These are phyloP conservation scores for Stylonectria norvegica DNA, from an alignment of 2,329 filamentous ascomycete species.

Conservation along the genomic window DNA sequence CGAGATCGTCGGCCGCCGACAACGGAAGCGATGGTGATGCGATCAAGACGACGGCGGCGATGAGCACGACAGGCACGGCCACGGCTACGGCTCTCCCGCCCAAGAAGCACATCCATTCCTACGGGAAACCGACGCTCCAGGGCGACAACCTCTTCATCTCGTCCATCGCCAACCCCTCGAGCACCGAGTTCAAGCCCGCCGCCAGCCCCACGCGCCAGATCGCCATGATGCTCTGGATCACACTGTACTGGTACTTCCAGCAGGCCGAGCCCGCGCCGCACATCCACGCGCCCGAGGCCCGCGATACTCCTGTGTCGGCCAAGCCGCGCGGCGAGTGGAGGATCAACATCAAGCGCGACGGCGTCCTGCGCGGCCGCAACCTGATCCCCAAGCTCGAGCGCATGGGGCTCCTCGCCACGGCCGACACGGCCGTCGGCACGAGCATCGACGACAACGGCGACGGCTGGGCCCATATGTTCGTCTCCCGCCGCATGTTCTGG, in stretches of 20 bases:
- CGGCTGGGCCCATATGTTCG: constrained; percentile 78
- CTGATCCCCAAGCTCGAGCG: constrained; percentile 86
- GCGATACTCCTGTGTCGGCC: constrained; percentile 63
- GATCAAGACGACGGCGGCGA: no score
- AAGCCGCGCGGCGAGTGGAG: constrained; percentile 82
- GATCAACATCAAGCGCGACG: constrained; percentile 78
- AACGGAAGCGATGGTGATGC: constrained; percentile 15
- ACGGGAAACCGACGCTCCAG: constrained; percentile 68
- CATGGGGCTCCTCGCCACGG: constrained; percentile 79
- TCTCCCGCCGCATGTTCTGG: constrained; percentile 81
- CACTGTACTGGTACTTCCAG: constrained; percentile 97
- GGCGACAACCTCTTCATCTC: constrained; percentile 88
- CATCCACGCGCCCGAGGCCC: constrained; percentile 60
- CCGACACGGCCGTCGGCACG: constrained; percentile 71
- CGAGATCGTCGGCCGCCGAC: constrained; percentile 17
- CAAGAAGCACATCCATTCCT: constrained; percentile 39
- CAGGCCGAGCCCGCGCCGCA: constrained; percentile 68
- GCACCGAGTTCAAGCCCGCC: constrained; percentile 73
- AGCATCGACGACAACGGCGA: constrained; percentile 58
- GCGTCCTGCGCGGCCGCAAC: constrained; percentile 80
- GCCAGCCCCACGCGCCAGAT: constrained; percentile 83
- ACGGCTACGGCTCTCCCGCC: neutral
- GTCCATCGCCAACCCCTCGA: constrained; percentile 80
- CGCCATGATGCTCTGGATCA: constrained; percentile 95
- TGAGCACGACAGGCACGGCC: no score